Conservation (phyloP, 2,329 filamentous ascomycete genomes). For the Monilinia laxa region DNA sequence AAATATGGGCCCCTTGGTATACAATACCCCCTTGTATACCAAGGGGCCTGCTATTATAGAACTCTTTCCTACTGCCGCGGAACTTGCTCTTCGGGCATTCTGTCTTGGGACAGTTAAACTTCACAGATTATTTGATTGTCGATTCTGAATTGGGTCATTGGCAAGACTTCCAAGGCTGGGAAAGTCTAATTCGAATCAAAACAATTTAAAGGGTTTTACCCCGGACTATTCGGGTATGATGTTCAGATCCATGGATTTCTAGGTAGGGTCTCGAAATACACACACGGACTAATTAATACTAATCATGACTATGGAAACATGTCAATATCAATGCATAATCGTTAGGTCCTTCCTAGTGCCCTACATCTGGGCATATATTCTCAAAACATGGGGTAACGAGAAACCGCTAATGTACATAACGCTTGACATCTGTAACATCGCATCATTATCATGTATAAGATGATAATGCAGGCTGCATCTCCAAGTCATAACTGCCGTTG, state of each 20-base stretch:
- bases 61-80: no score
- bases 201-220: neutral
- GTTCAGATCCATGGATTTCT: no score
- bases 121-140: neutral
- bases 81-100: no score
- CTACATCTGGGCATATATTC: neutral
- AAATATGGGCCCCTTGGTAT: neutral
- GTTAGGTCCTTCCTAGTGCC: neutral
- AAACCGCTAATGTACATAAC: neutral
- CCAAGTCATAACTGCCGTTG: neutral
- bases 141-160: no score
- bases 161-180: no score
- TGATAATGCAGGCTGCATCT: neutral
- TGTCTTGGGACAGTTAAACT: no score
- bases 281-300: neutral
- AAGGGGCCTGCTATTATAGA: no score
- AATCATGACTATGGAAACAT: no score
- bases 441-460: neutral
- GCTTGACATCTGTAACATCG: slow-evolving; percentile 17
- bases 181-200: neutral
- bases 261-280: neutral
- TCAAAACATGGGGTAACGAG: neutral
- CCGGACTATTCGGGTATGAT: neutral
- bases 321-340: neutral
- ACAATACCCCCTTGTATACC: no score